A percentile compares a stretch with the other conserved stretches of the same genome.
These are phyloP conservation scores for Talaromyces sp. DNA, from an alignment of 2,329 filamentous ascomycete species.

Conservation along the genomic window DNA sequence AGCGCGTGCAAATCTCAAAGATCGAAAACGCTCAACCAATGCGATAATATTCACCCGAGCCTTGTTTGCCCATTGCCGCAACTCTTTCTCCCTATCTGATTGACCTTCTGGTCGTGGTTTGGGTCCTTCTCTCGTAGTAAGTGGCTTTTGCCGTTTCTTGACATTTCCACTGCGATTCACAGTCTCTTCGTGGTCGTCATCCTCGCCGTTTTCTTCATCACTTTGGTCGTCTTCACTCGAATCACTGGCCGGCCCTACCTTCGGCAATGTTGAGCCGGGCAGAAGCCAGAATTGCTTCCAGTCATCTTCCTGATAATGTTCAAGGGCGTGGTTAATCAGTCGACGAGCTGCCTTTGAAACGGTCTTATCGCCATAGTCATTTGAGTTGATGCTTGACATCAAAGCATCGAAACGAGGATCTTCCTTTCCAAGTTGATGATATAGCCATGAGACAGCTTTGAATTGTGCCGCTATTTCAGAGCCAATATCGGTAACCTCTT, in stretches of 20 bases:
- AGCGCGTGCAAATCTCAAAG: slow-evolving; percentile 20
- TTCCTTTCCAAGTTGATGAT: slow-evolving; percentile 17
- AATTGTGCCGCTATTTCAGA: slow-evolving; percentile 19
- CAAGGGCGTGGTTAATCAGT: slow-evolving; percentile 18
- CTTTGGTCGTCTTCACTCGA: neutral
- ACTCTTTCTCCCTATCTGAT: slow-evolving; percentile 14
- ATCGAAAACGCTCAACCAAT: slow-evolving; percentile 18
- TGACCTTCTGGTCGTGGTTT: slow-evolving; percentile 8
- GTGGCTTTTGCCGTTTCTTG: neutral
- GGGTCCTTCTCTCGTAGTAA: slow-evolving; percentile 1
- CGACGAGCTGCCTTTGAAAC: slow-evolving; percentile 19
- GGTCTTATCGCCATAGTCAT: slow-evolving; percentile 24
- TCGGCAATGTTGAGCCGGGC: neutral
- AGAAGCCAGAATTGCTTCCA: slow-evolving; percentile 25
- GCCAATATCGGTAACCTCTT: slow-evolving; percentile 19
- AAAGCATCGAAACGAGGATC: slow-evolving; percentile 25
- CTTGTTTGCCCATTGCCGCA: slow-evolving; percentile 17
- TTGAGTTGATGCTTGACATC: slow-evolving; percentile 19
- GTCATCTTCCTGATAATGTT: slow-evolving; percentile 18
- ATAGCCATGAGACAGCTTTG: slow-evolving; percentile 27
- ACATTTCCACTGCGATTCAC: neutral
- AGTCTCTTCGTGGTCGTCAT: neutral
- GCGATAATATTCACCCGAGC: slow-evolving; percentile 18
- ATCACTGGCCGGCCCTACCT: neutral
- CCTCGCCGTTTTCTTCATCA: neutral